Base-by-base conservation (phyloP, 108 stramenopile species). In the Stephanodiscus triporus region DNA sequence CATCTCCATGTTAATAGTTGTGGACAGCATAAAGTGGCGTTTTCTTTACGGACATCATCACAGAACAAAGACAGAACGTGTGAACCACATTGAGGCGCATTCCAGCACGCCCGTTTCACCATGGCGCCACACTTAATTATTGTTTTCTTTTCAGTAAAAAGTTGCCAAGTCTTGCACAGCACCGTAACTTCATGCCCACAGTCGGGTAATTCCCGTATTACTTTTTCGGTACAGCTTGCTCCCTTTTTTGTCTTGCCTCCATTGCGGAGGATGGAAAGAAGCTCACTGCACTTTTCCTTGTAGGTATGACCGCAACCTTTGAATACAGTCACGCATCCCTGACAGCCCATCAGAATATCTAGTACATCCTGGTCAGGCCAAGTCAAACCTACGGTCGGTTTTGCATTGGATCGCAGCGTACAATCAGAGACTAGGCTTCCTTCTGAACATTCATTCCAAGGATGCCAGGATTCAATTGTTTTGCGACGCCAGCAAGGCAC, bases 221-320 rank as follows among this genome's bases (percentile, higher is more conserved):
- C 68, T 45, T 24, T 3, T 24, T 70, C 68, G 45, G 68, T 50
- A 27, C 68, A 70, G n/a, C 68, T 30, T 17, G 20, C 24, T 23
- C 68, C 68, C 24, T 70, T 70, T 42, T 70, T 70, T 10, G 68
- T 57, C 32, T 59, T 70, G 1, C 68, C 68, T 14, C 68, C 68
- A 32, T 70, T 56, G 57, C 56, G 42, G 19, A 70, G 14, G 42
- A 70, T 43, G 10, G 47, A 34, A 9, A 70, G 24, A 22, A 70
- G 51, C 4, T 70, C 68, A 22, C 57, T 32, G 63, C 72, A 73
- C 10, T 20, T 36, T 32, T 73, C 64, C 17, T 64, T 66, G 50
- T 55, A 64, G 16, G 19, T 22, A 55, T 73, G 72, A 22, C 61
- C 60, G 50, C 72, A 73, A 14, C 47, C 37, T 59, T 66, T 64